Evolutionary conservation across 371 early-diverging fungal genomes (phyloP).

Genomic region (Apophysomyces sp.): DNA sequence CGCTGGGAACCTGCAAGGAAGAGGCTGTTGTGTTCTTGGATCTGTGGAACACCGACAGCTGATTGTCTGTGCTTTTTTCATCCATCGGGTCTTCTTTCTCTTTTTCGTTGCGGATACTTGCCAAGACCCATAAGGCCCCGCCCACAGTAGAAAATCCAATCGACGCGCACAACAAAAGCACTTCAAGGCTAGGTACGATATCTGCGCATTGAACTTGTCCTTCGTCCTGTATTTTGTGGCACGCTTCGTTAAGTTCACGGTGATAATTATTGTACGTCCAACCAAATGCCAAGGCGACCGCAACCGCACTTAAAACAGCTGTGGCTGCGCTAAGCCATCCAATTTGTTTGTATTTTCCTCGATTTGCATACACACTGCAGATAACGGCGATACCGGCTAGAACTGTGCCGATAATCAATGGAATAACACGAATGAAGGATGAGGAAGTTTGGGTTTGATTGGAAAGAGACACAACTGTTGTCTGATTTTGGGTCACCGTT

Average conservation of each 20-base stretch:
- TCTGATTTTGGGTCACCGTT: constrained; percentile 12
- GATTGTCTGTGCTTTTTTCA: background rate
- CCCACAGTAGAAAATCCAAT: constrained; percentile 16
- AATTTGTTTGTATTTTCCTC: constrained; percentile 6
- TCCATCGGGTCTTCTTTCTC: background rate
- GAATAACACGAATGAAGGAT: constrained; percentile 22
- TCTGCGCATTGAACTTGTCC: constrained; percentile 19
- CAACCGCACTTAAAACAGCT: constrained; percentile 8
- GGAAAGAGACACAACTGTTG: constrained; percentile 21
- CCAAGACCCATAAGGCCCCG: constrained; percentile 14
- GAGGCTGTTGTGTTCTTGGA: constrained; percentile 6
- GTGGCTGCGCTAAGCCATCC: constrained; percentile 24
- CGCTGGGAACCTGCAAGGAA: constrained; percentile 1
- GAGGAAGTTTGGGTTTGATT: constrained; percentile 13
- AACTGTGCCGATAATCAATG: constrained; percentile 21
- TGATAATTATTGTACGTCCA: constrained; percentile 13
- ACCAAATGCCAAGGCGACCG: constrained; percentile 19
- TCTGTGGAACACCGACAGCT: background rate
- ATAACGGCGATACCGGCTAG: constrained; percentile 20
- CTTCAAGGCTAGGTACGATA: constrained; percentile 21
- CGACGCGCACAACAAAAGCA: constrained; percentile 24
- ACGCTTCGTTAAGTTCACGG: constrained; percentile 8
- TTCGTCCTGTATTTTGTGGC: constrained; percentile 3
- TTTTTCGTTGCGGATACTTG: background rate
- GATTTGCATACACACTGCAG: constrained; percentile 21